Conservation (phyloP, 768 basidiomycete genomes). For the Mycena haematopus region DNA sequence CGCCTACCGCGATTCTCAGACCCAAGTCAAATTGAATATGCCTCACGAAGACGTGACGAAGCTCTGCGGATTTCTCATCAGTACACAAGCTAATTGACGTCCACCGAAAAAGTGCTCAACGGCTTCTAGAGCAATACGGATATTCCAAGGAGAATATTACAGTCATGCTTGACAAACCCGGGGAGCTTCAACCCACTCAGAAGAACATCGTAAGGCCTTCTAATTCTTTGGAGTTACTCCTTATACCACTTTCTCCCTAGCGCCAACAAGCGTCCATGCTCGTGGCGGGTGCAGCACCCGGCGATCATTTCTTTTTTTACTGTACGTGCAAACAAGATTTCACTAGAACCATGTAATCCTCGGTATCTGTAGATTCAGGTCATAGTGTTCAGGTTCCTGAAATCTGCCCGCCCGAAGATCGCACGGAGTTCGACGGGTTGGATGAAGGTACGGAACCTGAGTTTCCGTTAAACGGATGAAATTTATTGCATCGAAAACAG, state of each 20-base stretch:
- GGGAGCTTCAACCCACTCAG: conserved; percentile 13
- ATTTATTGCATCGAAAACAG: not conserved
- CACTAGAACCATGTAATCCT: not conserved
- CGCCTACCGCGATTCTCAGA: not conserved
- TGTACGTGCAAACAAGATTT: conserved; percentile 1
- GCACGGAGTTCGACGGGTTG: conserved; percentile 14
- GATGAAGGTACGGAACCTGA: conserved; percentile 10
- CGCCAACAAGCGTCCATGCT: conserved; percentile 7
- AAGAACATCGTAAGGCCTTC: conserved; percentile 8
- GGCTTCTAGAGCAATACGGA: not conserved
- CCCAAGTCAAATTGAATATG: not conserved
- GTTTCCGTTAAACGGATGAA: not conserved
- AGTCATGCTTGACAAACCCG: conserved; percentile 12
- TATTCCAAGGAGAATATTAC: conserved; percentile 10
- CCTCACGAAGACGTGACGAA: conserved; percentile 16
- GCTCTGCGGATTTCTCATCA: conserved; percentile 15
- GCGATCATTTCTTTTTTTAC: conserved; percentile 22
- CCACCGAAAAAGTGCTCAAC: not conserved
- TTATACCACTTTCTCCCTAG: not conserved
- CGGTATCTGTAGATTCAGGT: not conserved
- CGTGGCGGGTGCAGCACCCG: conserved; percentile 5
- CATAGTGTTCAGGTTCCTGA: conserved; percentile 21
- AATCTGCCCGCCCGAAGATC: not conserved
- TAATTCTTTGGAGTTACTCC: not conserved
- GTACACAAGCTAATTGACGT: not conserved